Conservation (phyloP, 345 rosid genomes). For the Draba incana region DNA sequence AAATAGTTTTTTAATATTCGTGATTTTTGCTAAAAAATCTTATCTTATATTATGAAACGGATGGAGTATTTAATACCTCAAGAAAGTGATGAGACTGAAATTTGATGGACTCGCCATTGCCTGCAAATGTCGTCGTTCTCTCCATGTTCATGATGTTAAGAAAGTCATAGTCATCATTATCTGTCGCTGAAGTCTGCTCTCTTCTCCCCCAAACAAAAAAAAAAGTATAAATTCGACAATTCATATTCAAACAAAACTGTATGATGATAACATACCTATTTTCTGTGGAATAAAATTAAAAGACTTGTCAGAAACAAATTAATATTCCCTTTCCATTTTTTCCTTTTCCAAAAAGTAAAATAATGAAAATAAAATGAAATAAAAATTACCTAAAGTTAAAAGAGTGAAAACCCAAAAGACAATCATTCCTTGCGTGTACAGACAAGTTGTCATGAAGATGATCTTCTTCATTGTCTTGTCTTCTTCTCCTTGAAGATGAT, state of each 20-base stretch:
- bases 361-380: not conserved
- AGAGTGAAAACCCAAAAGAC: constrained; percentile 45
- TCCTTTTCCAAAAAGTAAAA: constrained; percentile 13
- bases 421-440: constrained; percentile 47
- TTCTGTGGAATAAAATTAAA: constrained; percentile 38
- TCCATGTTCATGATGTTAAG: constrained; percentile 43
- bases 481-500: constrained; percentile 43
- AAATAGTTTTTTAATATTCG: too few relatives aligned
- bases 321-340: constrained; percentile 38
- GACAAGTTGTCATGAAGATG: constrained; percentile 45
- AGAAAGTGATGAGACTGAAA: constrained; percentile 42
- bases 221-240: constrained; percentile 28
- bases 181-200: constrained; percentile 43
- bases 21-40: too few relatives aligned
- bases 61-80: constrained; percentile 41
- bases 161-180: constrained; percentile 47
- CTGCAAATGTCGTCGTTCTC: constrained; percentile 44
- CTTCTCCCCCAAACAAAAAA: constrained; percentile 26
- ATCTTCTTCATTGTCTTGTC: constrained; percentile 43
- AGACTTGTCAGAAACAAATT: constrained; percentile 43
- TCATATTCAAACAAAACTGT: constrained; percentile 42
- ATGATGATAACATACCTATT: constrained; percentile 41
- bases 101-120: constrained; percentile 42
- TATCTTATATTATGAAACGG: too few relatives aligned
- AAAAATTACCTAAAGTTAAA: constrained; percentile 40